Conservation (phyloP, 139 green algal species). For the Chlamydomonas sp. region DNA sequence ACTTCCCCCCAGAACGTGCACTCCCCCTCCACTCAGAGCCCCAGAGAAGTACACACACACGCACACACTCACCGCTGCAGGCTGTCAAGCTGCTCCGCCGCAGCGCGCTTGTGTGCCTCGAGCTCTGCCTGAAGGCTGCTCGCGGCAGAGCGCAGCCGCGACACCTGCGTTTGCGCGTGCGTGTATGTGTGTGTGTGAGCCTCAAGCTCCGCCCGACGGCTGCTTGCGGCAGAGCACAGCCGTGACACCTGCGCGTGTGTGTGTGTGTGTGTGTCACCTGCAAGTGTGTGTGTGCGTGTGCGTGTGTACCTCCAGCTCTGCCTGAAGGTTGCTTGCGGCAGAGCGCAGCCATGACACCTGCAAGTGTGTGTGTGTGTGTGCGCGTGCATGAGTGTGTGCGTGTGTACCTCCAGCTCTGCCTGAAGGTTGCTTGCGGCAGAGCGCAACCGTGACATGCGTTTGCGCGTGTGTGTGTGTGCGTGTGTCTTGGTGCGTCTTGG, state of each 20-base stretch:
- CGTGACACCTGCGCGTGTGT: constrained; percentile 27
- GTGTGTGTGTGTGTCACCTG: too few species aligned
- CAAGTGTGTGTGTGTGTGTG: too few species aligned
- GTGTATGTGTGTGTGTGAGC: constrained; percentile 20
- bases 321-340: constrained; percentile 26
- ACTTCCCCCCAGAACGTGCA: neutral
- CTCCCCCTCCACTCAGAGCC: neutral
- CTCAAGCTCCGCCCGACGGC: constrained; percentile 40
- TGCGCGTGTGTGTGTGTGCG: too few species aligned
- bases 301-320: constrained; percentile 41
- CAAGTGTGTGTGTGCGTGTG: too few species aligned
- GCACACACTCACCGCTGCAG: constrained; percentile 23
- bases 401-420: constrained; percentile 41
- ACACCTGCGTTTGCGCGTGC: constrained; percentile 33
- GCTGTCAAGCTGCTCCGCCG: constrained; percentile 38
- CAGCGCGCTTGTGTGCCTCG: constrained; percentile 31
- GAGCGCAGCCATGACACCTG: constrained; percentile 42
- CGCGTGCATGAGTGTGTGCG: too few species aligned
- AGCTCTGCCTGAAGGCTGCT: constrained; percentile 33
- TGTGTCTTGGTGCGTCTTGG: too few species aligned
- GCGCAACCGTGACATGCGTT: constrained; percentile 40
- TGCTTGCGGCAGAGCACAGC: constrained; percentile 34
- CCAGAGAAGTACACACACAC: neutral
- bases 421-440: constrained; percentile 26
- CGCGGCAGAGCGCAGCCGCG: constrained; percentile 33